Evolutionary conservation across 192 early-diverging fungal species (phyloP).

Genomic region (Backusella westeae): DNA sequence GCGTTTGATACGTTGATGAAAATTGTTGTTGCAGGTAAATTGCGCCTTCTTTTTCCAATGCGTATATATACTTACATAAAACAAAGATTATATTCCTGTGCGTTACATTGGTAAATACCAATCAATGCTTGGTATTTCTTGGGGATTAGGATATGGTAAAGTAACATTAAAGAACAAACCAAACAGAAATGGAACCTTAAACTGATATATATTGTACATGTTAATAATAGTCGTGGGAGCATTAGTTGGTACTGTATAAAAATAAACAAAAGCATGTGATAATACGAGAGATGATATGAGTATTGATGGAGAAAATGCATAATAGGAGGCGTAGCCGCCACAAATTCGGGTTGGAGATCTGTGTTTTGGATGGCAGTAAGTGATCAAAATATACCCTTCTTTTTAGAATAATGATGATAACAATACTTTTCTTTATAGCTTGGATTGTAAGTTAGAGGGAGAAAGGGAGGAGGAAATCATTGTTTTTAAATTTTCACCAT

Average conservation of each 20-base stretch:
- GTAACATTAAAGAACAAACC: too few species aligned
- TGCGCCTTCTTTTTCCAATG: background rate
- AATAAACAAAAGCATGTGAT: background rate
- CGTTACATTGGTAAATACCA: constrained; percentile 34
- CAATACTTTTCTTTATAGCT: constrained; percentile 34
- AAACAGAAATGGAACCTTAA: too few species aligned
- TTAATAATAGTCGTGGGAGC: constrained; percentile 18
- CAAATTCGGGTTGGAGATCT: constrained; percentile 27
- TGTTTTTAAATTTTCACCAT: background rate
- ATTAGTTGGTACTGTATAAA: constrained; percentile 27
- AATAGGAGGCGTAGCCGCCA: constrained; percentile 45
- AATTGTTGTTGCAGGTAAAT: constrained; percentile 45
- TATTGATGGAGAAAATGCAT: background rate
- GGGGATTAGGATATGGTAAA: constrained; percentile 27
- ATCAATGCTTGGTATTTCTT: constrained; percentile 23
- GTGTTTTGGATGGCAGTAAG: constrained; percentile 35
- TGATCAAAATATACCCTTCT: background rate
- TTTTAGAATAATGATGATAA: background rate
- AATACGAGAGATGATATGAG: background rate
- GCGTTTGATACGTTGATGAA: constrained; percentile 47
- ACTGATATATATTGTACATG: too few species aligned
- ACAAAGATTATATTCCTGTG: constrained; percentile 33
- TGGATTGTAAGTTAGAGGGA: constrained; percentile 46
- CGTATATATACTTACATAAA: background rate
- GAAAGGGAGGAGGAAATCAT: background rate